A percentile compares a stretch with the other conserved stretches of the same genome.
These are phyloP conservation scores for Chloranthus sessilifolius DNA, from an alignment of 164 flowering plant genomes.

Conservation along the genomic window DNA sequence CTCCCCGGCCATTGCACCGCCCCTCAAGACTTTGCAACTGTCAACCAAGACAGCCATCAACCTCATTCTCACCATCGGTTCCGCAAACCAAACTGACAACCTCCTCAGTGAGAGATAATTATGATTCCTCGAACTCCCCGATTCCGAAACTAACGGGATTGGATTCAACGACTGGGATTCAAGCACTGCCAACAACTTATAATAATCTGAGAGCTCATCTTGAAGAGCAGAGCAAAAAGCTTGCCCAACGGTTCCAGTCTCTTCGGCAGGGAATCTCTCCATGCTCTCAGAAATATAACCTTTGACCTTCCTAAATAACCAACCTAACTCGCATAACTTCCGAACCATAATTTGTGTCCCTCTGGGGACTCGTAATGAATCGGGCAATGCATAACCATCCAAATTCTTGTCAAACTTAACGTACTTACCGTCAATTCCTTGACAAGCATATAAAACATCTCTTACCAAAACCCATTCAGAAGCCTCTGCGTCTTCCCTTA, in stretches of 20 bases:
- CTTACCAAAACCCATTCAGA: conserved; percentile 82
- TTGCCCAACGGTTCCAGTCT: conserved; percentile 97
- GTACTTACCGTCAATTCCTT: conserved; percentile 89
- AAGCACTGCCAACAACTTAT: conserved; percentile 87
- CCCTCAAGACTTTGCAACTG: conserved; percentile 72
- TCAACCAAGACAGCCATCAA: conserved; percentile 95
- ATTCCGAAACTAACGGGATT: conserved; percentile 72
- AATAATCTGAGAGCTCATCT: conserved; percentile 85
- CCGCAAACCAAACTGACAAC: conserved; percentile 90
- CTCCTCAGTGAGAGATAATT: conserved; percentile 86
- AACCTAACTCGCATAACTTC: conserved; percentile 86
- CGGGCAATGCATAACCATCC: conserved; percentile 63
- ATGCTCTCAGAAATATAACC: conserved; percentile 73
- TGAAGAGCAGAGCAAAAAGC: conserved; percentile 97
- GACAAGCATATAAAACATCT: conserved; percentile 90
- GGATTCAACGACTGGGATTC: conserved; percentile 89
- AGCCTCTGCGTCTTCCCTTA: conserved; percentile 78
- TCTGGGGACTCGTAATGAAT: conserved; percentile 52
- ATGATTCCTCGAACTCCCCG: conserved; percentile 35
- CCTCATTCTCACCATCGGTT: conserved; percentile 95
- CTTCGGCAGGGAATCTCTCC: conserved; percentile 78
- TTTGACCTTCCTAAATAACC: conserved; percentile 87
- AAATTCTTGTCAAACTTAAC: conserved; percentile 51
- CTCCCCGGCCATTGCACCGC: conserved; percentile 99
- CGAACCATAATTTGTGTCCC: conserved; percentile 59